A percentile compares a stretch with the other conserved stretches of the same genome.
These are phyloP conservation scores for Parietaria judaica DNA, from an alignment of 306 rosid genomes.

Conservation along the genomic window DNA sequence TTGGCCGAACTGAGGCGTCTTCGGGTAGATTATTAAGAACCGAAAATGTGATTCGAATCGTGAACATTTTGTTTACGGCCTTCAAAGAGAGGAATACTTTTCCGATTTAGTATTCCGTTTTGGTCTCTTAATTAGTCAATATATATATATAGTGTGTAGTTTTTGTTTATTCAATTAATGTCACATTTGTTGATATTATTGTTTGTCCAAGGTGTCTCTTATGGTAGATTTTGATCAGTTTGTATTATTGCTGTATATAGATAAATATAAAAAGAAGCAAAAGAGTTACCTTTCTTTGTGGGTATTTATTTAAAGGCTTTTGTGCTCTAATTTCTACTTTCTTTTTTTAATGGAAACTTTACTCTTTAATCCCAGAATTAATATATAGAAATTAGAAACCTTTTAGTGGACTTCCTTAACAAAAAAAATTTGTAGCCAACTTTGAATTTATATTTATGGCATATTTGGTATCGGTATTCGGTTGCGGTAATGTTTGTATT, in stretches of 20 bases:
- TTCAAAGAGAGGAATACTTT: constrained; percentile 12
- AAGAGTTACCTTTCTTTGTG: background rate
- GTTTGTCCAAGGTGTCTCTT: constrained; percentile 18
- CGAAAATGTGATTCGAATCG: background rate
- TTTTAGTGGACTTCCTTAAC: too few relatives aligned
- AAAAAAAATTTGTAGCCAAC: too few relatives aligned
- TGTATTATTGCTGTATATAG: constrained; percentile 64
- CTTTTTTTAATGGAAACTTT: too few relatives aligned
- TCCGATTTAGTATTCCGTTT: constrained; percentile 2
- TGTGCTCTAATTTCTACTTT: background rate
- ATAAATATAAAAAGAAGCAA: background rate
- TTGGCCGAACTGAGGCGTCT: constrained; percentile 80
- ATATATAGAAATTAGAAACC: too few relatives aligned
- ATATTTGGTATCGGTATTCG: too few relatives aligned
- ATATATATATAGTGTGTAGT: constrained; percentile 15
- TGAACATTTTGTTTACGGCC: constrained; percentile 3
- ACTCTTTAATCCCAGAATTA: too few relatives aligned
- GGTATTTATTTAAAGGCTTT: background rate
- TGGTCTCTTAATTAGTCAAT: constrained; percentile 7
- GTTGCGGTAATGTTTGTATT: too few relatives aligned
- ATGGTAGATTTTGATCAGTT: constrained; percentile 20
- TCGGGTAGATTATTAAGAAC: constrained; percentile 37
- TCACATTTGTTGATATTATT: constrained; percentile 14
- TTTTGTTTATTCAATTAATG: constrained; percentile 11
- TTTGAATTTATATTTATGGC: too few relatives aligned